A percentile compares a stretch with the other conserved stretches of the same genome.
Conservation (phyloP, 2,329 filamentous ascomycete genomes). For the Hypoxylon sp. region DNA sequence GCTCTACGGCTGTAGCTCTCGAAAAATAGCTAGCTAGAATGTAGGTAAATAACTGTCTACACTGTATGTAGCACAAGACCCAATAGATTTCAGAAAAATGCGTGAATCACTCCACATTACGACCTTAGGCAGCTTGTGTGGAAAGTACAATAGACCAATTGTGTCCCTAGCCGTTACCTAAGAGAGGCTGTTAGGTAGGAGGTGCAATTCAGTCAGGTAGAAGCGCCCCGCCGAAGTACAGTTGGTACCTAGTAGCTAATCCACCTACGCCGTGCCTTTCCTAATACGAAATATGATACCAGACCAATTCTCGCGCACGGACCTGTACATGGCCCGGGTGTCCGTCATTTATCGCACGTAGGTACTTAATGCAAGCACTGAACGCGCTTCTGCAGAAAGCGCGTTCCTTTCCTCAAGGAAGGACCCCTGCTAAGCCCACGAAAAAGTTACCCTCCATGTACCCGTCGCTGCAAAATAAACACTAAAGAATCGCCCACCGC, state of each 20-base stretch:
- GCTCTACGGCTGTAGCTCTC: background rate
- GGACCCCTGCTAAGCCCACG: conserved; percentile 27
- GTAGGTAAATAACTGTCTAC: background rate
- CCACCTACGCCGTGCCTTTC: background rate
- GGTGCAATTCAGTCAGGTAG: background rate
- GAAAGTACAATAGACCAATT: background rate
- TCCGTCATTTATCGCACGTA: background rate
- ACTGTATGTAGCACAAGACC: background rate
- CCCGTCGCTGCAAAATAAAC: conserved; percentile 43
- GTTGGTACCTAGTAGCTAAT: background rate
- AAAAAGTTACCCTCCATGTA: conserved; percentile 17
- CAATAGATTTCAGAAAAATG: background rate
- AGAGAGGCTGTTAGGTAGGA: background rate
- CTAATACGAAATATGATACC: conserved; percentile 9
- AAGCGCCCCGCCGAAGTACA: background rate
- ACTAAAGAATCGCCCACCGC: conserved; percentile 32
- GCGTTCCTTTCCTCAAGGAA: conserved; percentile 35
- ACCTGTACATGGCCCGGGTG: background rate
- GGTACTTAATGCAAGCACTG: conserved; percentile 51
- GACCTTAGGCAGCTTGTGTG: background rate
- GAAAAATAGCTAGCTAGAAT: background rate
- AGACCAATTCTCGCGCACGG: background rate
- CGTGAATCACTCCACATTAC: background rate
- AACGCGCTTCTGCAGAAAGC: conserved; percentile 49
- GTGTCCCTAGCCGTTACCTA: background rate